Conservation (phyloP, 2,329 filamentous ascomycete genomes). For the Elsinoe batatas region DNA sequence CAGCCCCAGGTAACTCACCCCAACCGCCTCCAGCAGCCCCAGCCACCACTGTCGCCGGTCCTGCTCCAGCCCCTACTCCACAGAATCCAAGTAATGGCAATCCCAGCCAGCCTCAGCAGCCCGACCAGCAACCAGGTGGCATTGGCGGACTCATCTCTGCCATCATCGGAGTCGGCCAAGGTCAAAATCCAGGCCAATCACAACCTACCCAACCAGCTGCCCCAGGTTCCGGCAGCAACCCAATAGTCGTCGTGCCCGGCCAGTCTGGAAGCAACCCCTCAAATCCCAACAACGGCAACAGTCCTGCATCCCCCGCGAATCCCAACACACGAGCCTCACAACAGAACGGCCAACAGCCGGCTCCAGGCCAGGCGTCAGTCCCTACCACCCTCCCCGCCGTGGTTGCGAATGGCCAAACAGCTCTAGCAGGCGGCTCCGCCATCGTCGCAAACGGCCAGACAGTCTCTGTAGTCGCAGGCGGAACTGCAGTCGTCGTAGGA, state of each 20-base stretch:
- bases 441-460: neutral
- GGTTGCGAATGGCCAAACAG: neutral
- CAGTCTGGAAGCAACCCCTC: neutral
- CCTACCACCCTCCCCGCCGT: neutral
- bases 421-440: neutral
- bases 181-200: neutral
- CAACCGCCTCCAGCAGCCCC: neutral
- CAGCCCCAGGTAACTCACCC: neutral
- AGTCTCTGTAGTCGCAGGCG: neutral
- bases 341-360: neutral
- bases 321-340: neutral
- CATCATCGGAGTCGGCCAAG: slow-evolving; percentile 3
- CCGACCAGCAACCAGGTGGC: neutral
- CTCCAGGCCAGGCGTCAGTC: neutral
- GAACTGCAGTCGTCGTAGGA: neutral
- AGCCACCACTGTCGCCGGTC: neutral
- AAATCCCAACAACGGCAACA: neutral
- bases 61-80: neutral
- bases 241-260: neutral
- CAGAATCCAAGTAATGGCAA: neutral
- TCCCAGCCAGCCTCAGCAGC: neutral
- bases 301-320: neutral
- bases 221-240: neutral
- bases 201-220: neutral
- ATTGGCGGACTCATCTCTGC: slow-evolving; percentile 6